Evolutionary conservation across 2,329 filamentous ascomycete genomes (phyloP).

Genomic region (Talaromyces sp.): DNA sequence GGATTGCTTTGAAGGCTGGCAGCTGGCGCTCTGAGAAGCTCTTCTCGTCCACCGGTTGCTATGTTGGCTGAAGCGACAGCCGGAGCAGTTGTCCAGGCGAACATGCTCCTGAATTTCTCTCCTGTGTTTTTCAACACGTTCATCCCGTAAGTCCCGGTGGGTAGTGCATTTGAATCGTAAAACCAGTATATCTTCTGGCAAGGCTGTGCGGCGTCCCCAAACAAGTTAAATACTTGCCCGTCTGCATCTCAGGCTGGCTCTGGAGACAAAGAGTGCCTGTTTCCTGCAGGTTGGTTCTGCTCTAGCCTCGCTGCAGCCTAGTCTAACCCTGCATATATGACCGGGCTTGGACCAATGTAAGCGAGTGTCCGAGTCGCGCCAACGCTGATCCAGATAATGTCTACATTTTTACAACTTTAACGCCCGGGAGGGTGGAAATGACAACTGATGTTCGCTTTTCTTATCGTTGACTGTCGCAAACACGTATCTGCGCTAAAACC

Average conservation of each 20-base stretch:
- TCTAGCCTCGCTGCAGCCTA: too few species aligned
- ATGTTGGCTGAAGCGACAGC: not conserved
- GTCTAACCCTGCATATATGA: too few species aligned
- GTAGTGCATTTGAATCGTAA: not conserved
- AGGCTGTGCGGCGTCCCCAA: not conserved
- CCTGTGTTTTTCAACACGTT: not conserved
- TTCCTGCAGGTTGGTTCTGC: not conserved
- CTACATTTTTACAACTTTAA: too few species aligned
- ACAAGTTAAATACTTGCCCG: not conserved
- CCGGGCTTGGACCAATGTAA: too few species aligned
- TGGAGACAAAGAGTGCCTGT: not conserved
- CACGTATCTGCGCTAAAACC: not conserved
- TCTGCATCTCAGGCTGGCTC: not conserved
- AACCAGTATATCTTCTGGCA: not conserved
- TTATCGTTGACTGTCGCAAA: too few species aligned
- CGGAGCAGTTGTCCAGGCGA: not conserved
- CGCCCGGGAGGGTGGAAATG: too few species aligned
- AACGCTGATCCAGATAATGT: too few species aligned
- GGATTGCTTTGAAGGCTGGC: conserved; percentile 1
- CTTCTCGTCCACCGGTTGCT: not conserved
- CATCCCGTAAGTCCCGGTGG: not conserved
- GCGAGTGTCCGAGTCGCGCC: too few species aligned
- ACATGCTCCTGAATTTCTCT: not conserved
- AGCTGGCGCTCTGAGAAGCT: not conserved
- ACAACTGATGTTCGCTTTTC: too few species aligned